Evolutionary conservation across 1,139 yeast species (phyloP), one percentile per base, ranked within the genome.

Genomic region (Saccharomycopsis phalli): DNA sequence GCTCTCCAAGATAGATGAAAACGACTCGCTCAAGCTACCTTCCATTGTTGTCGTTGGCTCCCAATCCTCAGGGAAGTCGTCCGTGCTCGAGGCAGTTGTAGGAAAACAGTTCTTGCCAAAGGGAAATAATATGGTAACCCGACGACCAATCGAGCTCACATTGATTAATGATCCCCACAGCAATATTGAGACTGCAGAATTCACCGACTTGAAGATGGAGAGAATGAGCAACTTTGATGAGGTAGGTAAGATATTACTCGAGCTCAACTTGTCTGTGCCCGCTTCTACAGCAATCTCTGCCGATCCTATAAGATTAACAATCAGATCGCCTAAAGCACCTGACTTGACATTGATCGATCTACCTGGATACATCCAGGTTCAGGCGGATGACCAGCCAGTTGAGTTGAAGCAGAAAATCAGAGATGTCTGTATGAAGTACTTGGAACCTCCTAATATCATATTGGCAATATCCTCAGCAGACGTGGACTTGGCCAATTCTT

Each of bases 11-110:
- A 76, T 93, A 16, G 94, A 87, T 54, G 80, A 81, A 47, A 66
- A 81, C 4, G 88, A 86, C 31, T 74, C 84, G 10, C 66, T 91
- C 35, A 83, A 80, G 49, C 65, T 93, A 31, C 98, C 98, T 1
- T 82, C 95, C 0, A 93, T 93, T 51, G 98, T 93, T 14, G 98
- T 93, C 1, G 76, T 93, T 50, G 98, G 99, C 0, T 91, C 98
- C 1, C 98, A 93, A 62, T 83, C 95, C 8, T 84, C 95, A 38
- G 99, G 99, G 40, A 88, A 88, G 59, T 83, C 95, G 0, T 87
- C 96, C 0, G 97, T 88, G 1, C 68, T 88, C 45, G 97, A 88
- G 57, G 76, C 95, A 13, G 81, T 88, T 46, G 97, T 88, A 2
- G 97, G 97, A 10, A 94, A 82, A 52, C 95, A 88, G 54, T 88